Evolutionary conservation across 2,329 filamentous ascomycete genomes (phyloP).

Genomic region (Claviceps quebecensis): DNA sequence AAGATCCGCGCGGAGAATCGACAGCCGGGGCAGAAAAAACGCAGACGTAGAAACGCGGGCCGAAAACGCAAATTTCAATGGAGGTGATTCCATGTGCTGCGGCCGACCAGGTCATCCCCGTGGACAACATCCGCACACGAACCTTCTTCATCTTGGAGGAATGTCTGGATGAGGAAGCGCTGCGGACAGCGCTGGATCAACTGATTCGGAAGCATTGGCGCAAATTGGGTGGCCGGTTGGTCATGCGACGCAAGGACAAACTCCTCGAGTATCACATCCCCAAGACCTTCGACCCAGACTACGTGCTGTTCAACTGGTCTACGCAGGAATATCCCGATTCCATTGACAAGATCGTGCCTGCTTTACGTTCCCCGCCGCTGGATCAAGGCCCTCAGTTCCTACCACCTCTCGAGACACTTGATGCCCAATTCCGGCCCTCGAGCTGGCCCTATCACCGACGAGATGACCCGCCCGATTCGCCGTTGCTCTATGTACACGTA

Average conservation of each 20-base stretch:
- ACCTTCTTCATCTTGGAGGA: slow-evolving; percentile 4
- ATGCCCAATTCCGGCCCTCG: slow-evolving; percentile 1
- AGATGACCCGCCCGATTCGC: neutral
- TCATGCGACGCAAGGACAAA: neutral
- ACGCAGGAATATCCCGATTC: neutral
- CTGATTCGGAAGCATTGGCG: slow-evolving; percentile 3
- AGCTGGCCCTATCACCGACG: slow-evolving; percentile 1
- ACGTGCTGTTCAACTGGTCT: slow-evolving; percentile 3
- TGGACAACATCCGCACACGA: slow-evolving; percentile 1
- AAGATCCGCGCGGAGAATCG: too few relatives aligned
- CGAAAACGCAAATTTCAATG: neutral
- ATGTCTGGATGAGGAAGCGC: neutral
- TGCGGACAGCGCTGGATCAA: neutral
- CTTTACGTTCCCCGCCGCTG: neutral
- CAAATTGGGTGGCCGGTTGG: slow-evolving; percentile 2
- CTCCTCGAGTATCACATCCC: slow-evolving; percentile 2
- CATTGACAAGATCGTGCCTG: neutral
- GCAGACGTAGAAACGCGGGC: too few relatives aligned
- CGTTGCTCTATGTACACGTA: slow-evolving; percentile 1
- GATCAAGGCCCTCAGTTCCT: neutral
- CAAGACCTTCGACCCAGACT: neutral
- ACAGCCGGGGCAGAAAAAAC: too few relatives aligned
- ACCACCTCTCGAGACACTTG: neutral
- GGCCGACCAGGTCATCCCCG: neutral
- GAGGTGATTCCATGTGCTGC: slow-evolving; percentile 1